Evolutionary conservation across 2,329 filamentous ascomycete species (phyloP), one percentile per base, ranked within the genome.

Genomic region (Dactylellina sp.): DNA sequence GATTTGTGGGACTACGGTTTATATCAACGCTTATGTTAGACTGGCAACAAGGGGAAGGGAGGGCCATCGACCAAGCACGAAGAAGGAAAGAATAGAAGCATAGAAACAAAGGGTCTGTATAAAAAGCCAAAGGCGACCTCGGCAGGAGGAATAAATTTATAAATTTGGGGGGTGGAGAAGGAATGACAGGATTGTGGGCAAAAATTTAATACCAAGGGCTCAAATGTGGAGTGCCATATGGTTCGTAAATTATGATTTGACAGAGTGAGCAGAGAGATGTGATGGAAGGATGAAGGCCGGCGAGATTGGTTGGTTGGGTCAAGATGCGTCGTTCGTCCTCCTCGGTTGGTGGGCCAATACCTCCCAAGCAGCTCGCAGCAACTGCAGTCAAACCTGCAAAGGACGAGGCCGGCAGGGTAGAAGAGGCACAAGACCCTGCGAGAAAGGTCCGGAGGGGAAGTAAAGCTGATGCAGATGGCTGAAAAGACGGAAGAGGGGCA

Each of bases 291-390:
- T 55, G 61, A 62, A 57, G 61, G 49, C 55, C 49, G 70, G 40
- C 47, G 40, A 56, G 44, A 60, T 47, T 74, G 61, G 70, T 66
- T 74, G 70, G 70, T 42, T 66, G 53, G 53, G n/a, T 28, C 35
- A 53, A 49, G 64, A 61, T 70, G 64, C 64, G 64, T 61, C 64
- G 64, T 70, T 62, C 64, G 61, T 66, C 61, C 47, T 32, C 14
- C 70, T 66, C 61, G 61, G 70, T 66, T 66, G 61, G 16, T 32
- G 47, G 55, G 40, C 70, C 70, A 74, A 74, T 74, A 65, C 49
- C 50, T 35, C 46, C 40, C 46, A 53, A 70, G 64, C 50, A 59
- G 64, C 47, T 53, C 53, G 49, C 47, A 70, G 56, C 64, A 61
- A 20, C n/a, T n/a, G n/a, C n/a, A n/a, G 28, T 32, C 9, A 9